A percentile compares a stretch with the other conserved stretches of the same genome.
phyloP scores from a whole-genome alignment of 495 filamentous ascomycete species.

The Penicillium psychrofluorescens region DNA sequence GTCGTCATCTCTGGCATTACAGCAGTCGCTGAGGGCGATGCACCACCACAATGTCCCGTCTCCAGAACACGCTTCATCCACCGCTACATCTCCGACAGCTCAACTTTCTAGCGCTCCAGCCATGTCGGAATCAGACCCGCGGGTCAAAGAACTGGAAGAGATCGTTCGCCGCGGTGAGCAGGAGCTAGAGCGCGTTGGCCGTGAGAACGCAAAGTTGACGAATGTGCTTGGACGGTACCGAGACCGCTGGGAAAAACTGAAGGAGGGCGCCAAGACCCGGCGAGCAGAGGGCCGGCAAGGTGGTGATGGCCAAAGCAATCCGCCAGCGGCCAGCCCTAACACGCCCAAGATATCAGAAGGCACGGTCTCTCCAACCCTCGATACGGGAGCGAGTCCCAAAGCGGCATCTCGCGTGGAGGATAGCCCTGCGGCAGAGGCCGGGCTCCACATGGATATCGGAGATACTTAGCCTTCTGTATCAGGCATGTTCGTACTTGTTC shows the following conservation, averaged over 20 bases:
- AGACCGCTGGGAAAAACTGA: slow-evolving; percentile 77
- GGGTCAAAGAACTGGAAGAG: slow-evolving; percentile 43
- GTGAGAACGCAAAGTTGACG: slow-evolving; percentile 64
- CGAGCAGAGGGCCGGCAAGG: slow-evolving; percentile 15
- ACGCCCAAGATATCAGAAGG: slow-evolving; percentile 2
- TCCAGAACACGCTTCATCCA: slow-evolving; percentile 21
- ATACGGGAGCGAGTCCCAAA: too few species aligned
- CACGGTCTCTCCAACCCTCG: slow-evolving; percentile 1
- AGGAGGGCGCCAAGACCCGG: slow-evolving; percentile 68
- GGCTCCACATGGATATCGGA: too few species aligned
- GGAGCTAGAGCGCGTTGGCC: slow-evolving; percentile 50
- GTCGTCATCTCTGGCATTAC: slow-evolving; percentile 68
- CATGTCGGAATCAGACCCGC: slow-evolving; percentile 25
- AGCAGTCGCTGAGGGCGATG: slow-evolving; percentile 69
- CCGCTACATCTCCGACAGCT: slow-evolving; percentile 16
- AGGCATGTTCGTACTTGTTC: too few species aligned
- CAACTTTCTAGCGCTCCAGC: slow-evolving; percentile 14
- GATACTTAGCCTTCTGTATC: too few species aligned
- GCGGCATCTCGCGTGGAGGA: too few species aligned
- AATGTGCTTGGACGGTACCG: slow-evolving; percentile 60
- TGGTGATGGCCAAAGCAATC: slow-evolving; percentile 7
- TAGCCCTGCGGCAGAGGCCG: too few species aligned
- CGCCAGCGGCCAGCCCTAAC: not conserved
- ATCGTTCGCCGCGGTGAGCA: slow-evolving; percentile 37
- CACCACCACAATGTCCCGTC: slow-evolving; percentile 37